Percentiles rank a stretch among this genome's conserved stretches.
Conservation (phyloP, 108 stramenopile species). For the Nitzschia palea region DNA sequence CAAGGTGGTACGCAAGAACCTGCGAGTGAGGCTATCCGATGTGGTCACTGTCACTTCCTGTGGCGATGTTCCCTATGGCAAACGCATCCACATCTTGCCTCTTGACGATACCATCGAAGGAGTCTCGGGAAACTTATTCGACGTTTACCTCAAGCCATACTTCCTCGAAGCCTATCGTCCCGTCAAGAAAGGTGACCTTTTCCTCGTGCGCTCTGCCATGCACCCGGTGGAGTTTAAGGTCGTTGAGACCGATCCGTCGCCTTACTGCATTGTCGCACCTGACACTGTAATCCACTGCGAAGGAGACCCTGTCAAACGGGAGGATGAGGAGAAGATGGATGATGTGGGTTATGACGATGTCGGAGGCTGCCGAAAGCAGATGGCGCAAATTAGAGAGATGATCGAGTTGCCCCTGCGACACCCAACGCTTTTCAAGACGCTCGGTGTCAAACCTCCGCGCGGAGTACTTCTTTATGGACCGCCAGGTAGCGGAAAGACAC, state of each 20-base stretch:
- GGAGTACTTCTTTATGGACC: conserved; percentile 99
- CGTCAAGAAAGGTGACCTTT: conserved; percentile 98
- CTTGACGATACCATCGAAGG: conserved; percentile 99
- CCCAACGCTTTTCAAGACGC: conserved; percentile 98
- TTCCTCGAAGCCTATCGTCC: conserved; percentile 99
- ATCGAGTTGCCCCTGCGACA: conserved; percentile 99
- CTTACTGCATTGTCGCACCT: conserved; percentile 97
- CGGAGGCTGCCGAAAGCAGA: conserved; percentile 97
- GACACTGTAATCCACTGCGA: conserved; percentile 99
- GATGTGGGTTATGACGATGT: conserved; percentile 99
- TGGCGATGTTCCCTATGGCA: conserved; percentile 98
- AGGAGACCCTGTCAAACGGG: conserved; percentile 98
- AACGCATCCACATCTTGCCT: conserved; percentile 97
- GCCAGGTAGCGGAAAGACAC: conserved; percentile 98
- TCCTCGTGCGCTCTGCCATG: conserved; percentile 97
- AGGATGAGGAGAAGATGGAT: conserved; percentile 97
- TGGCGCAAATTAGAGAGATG: conserved; percentile 99
- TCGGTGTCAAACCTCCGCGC: conserved; percentile 99
- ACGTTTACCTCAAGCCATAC: conserved; percentile 99
- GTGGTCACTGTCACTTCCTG: conserved; percentile 94
- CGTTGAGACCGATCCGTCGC: conserved; percentile 97
- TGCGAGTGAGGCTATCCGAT: conserved; percentile 96
- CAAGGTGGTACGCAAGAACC: conserved; percentile 99
- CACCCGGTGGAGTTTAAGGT: conserved; percentile 99
- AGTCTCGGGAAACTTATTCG: conserved; percentile 98